Evolutionary conservation across 805 yeast genomes (phyloP).

Genomic region (Candida arabinofermentans): DNA sequence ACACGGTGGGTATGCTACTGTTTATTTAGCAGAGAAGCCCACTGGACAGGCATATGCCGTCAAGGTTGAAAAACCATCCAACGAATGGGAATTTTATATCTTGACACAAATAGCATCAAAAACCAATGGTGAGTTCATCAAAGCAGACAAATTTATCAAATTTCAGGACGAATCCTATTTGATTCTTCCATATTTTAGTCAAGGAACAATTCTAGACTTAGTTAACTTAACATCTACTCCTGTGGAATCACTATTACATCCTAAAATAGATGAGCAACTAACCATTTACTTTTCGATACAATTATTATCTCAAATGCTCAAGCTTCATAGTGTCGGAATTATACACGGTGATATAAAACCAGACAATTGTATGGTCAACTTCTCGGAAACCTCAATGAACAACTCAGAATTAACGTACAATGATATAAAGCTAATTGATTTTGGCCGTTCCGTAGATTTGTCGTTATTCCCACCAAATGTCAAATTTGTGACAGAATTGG

Average conservation of each 20-base stretch:
- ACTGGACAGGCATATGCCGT: constrained; percentile 60
- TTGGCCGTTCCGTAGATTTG: constrained; percentile 76
- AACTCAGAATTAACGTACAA: constrained; percentile 11
- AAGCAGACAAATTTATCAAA: constrained; percentile 47
- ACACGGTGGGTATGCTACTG: constrained; percentile 77
- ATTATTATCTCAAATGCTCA: constrained; percentile 52
- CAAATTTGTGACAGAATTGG: constrained; percentile 57
- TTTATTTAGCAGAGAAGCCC: constrained; percentile 61
- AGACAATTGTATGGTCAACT: constrained; percentile 77
- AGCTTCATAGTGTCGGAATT: constrained; percentile 61
- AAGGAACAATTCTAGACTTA: constrained; percentile 72
- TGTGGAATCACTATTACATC: too few relatives aligned
- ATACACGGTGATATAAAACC: constrained; percentile 86
- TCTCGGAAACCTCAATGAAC: constrained; percentile 27
- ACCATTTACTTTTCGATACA: constrained; percentile 63
- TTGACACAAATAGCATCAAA: constrained; percentile 52
- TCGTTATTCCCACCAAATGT: constrained; percentile 46
- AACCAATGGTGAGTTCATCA: constrained; percentile 30
- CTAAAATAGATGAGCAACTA: constrained; percentile 53
- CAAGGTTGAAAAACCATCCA: constrained; percentile 67
- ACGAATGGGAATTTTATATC: constrained; percentile 80
- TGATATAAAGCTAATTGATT: constrained; percentile 55
- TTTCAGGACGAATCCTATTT: constrained; percentile 68
- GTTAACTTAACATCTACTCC: constrained; percentile 52
- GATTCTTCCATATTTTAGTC: constrained; percentile 56